A percentile compares a stretch with the other conserved stretches of the same genome.
phyloP scores from a whole-genome alignment of 179 eudicot genomes.

The Drosera spatulata region DNA sequence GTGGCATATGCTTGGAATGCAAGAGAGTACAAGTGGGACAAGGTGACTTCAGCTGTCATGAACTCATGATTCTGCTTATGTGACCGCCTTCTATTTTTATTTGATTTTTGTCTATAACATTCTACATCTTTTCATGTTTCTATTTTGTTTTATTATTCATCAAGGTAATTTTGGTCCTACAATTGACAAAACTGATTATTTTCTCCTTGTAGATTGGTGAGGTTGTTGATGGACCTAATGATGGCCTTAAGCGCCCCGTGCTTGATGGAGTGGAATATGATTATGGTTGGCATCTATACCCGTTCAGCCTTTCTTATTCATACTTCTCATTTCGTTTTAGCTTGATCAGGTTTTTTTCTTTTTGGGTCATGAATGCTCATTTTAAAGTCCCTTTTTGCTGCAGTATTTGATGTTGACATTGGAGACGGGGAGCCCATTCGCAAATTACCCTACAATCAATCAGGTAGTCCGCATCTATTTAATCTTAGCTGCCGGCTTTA shows the following conservation, averaged over 20 bases:
- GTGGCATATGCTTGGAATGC: conserved; percentile 92
- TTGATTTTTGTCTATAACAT: too few relatives aligned
- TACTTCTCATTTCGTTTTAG: background rate
- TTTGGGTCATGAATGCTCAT: conserved; percentile 3
- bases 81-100: too few relatives aligned
- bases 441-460: conserved; percentile 73
- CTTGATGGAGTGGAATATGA: conserved; percentile 80
- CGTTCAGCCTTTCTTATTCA: background rate
- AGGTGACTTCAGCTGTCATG: too few relatives aligned
- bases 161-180: too few relatives aligned
- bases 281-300: conserved; percentile 43
- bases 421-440: conserved; percentile 96
- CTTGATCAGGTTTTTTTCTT: conserved; percentile 4
- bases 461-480: conserved; percentile 57
- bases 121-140: too few relatives aligned
- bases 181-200: too few relatives aligned
- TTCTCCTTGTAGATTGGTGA: conserved; percentile 59
- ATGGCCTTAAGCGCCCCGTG: conserved; percentile 51
- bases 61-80: too few relatives aligned
- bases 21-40: conserved; percentile 87
- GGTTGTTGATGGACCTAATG: conserved; percentile 96
- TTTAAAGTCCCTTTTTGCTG: conserved; percentile 4
- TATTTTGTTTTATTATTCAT: background rate
- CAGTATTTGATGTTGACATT: conserved; percentile 96
- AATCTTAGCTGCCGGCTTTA: too few relatives aligned